Evolutionary conservation across 441 rosid genomes (phyloP), one percentile per base, ranked within the genome.

Genomic region (Bruguiera hainesii): DNA sequence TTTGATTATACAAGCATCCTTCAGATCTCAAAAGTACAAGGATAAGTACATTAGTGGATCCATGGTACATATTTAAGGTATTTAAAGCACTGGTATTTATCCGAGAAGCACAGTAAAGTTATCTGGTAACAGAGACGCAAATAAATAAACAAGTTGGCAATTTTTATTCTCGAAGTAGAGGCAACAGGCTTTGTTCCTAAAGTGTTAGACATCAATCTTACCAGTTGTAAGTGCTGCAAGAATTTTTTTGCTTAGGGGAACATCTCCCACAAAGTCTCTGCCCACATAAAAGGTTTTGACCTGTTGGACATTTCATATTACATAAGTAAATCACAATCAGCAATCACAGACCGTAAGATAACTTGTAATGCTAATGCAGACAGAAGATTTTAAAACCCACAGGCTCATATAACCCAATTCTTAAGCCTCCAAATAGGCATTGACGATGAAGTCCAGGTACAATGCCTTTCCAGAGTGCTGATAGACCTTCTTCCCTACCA

Each of bases 371-470:
- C 39, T 60, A 26, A 42, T 49, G 66, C 7, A 21, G 50, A 28
- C 30, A 71, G 66, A 55, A 60, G 15, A 68, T n/a, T 28, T 25
- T 65, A 42, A 53, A 78, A 84, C 98, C 18, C 69, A 95, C 99
- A 57, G 99, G 99, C 70, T 95, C 99, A 63, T 95, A 95, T 75
- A 95, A 51, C 67, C 99, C 99, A 52, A 95, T 92, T 73, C 98
- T 86, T 62, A 95, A 89, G 55, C 99, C 99, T 71, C 99, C 99
- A 74, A 70, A 93, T 16, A 95, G 61, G 73, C 98, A 90, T 65
- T 92, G 99, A n/a, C 99, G 93, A 80, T 95, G 99, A 71, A 95
- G 80, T 28, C 98, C 99, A 0, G 99, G 99, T n/a, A 95, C 80
- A 69, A 90, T 81, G 71, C 99, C 98, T 86, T 92, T 95, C 99